Base-by-base conservation (phyloP, 192 early-diverging fungal species). In the Jimgerdemannia lactiflua region DNA sequence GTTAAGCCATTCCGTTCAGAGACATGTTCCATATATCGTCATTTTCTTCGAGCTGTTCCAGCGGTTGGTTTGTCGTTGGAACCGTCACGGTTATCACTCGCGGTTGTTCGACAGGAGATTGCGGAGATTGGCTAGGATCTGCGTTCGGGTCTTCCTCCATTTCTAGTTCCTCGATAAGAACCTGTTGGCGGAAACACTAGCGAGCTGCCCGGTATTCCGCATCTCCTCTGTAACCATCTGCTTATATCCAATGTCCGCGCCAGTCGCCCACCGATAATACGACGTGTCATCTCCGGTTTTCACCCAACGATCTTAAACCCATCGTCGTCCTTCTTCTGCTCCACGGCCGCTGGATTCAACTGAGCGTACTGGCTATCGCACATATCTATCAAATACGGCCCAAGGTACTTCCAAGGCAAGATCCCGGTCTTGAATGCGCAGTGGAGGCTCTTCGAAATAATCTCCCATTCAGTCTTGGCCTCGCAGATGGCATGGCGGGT, bases 1-100 rank as follows among this genome's bases (percentile, higher is more conserved):
- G 54, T 81, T 67, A 3, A 90, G 76, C 8, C 71, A 64, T 63
- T 29, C 1, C 89, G 80, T 75, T 90, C 54, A 42, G 67, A 1
- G 85, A 84, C 83, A 89, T 84, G 19, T 78, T 19, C 89, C 87
- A 90, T 8, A 90, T 78, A 74, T 83, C 71, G 3, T 39, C 18
- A 69, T 79, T 80, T 4, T 73, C 10, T 14, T 72, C 43, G 9
- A 86, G 73, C 11, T 74, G 80, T 20, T 77, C 77, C 4, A 87
- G 44, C 7, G 67, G 8, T n/a, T 84, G 29, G 68, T 76, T 43
- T 17, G 44, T 75, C 29, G 3, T 75, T 3, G 77, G 77, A 29
- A 29, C 29, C 29, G 29, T 1, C 29, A 29, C 1, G 29, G 29
- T 29, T 29, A 29, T 29, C 29, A 29, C 29, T 29, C 29, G 29